Evolutionary conservation across 2,329 filamentous ascomycete species (phyloP), one percentile per base, ranked within the genome.

Genomic region (Monilinia aucupariae): DNA sequence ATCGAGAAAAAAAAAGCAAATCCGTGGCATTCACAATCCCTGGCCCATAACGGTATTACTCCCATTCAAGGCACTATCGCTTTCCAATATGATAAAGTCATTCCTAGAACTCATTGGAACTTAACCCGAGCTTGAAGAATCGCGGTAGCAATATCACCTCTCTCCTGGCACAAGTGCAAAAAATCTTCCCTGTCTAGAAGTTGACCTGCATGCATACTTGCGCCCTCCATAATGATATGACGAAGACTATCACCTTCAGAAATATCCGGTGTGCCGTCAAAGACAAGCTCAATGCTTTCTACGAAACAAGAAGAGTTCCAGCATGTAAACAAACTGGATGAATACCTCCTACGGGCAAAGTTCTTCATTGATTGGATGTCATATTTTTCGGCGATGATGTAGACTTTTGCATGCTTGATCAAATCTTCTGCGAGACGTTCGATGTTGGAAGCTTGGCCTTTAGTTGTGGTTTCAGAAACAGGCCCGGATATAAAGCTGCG

Each of bases 381-480:
- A 39, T 65, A 66, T 58, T 67, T 61, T 1, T 65, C 64, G 2
- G 62, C 67, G 7, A 65, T 34, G 17, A 66, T 50, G 52, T 67
- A 68, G 47, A 68, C 58, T 34, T 61, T 58, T 9, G 61, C 61
- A 43, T 64, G 43, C 20, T 37, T 58, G 34, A 67, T 6, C 47
- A 68, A 55, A 25, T 41, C 52, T 34, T 45, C 25, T 3, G 32
- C 52, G 4, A 17, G 30, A n/a, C 34, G 13, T 13, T 58, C 52
- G 5, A 39, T n/a, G 9, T 30, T 37, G 22, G 22, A 7, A 8
- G 52, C 12, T 13, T n/a, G 17, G 30, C 5, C 22, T 17, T 9
- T 20, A 34, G 9, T 30, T 25, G 25, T 30, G 5, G 12, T 15
- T n/a, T 10, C 39, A 30, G 32, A 47, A 1, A 47, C 13, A 47